Base-by-base conservation (phyloP, 2,329 filamentous ascomycete genomes). In the Ophiostoma australiae region DNA sequence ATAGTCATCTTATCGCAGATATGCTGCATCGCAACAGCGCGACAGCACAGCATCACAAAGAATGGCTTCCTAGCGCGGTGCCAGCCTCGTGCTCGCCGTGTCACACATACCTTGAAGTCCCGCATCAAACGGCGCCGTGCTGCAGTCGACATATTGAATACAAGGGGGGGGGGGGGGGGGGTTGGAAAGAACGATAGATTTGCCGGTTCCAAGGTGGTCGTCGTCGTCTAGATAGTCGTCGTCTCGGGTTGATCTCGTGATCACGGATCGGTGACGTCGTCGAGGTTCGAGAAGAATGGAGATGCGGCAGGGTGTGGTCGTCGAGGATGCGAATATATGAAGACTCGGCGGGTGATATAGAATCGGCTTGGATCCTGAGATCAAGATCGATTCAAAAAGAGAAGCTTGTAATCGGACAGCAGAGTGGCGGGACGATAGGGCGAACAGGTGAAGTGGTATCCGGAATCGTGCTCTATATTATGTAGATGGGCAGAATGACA, bases 101-200 rank as follows among this genome's bases (percentile, higher is more conserved):
- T 33, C 31, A 8, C n/a, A 74, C 74, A 13, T 71, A 96, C 93
- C 91, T 98, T 98, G 88, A 98, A 98, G 85, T 98, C 95, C 80
- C 95, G 92, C 95, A 99, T 98, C 81, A 99, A 85, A 79, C 95
- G 93, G 80, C 95, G 92, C 80, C 95, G 91, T 76, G 95, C 95
- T 76, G 94, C 91, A 74, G 95, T 98, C 77, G 94, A 98, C 94
- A 80, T 85, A 72, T 68, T 78, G 69, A 17, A 5, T 44, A 17
- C 6, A 39, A 27, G 8, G 5, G 37, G 55, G n/a, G n/a, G n/a
- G n/a, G n/a, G n/a, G n/a, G n/a, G n/a, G n/a, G n/a, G n/a, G n/a
- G n/a, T n/a, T 1, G 13, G 8, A 27, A 55, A n/a, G 17, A 44
- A 11, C 27, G 0, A 33, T 8, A 20, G 35, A n/a, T 27, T 8